Evolutionary conservation across 192 early-diverging fungal genomes (phyloP), one percentile per base, ranked within the genome.

Genomic region (Backusella australiensis): DNA sequence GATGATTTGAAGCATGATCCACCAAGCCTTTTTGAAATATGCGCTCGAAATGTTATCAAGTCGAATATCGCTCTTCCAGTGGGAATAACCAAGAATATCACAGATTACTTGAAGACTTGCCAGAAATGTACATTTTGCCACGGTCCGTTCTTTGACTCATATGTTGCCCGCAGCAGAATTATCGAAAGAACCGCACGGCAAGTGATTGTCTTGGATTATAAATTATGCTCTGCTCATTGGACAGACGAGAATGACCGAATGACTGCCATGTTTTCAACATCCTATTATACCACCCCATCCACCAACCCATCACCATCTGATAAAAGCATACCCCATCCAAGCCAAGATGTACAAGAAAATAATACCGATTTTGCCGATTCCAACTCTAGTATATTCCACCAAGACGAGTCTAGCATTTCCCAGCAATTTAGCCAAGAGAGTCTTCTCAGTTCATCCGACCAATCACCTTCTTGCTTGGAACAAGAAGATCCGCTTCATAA

Each of bases 191-290:
- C 77, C 12, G 85, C 86, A 1, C 74, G 83, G 29, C 80, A 82
- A 34, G 34, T 75, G 23, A 84, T 90, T 56, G 86, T 91, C 0
- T 75, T 93, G 21, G 93, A 94, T 80, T 93, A 94, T 77, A 77
- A 85, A 12, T 83, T 96, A 21, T 96, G 94, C 77, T 74, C 82
- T 34, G 86, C 92, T 5, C 94, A 96, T 82, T 96, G 94, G 92
- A 85, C 86, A 32, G 86, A 85, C 8, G 92, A 94, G n/a, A 67
- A 84, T 59, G 93, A 94, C 69, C 85, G 94, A 11, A 79, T 92
- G 34, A 80, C 83, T 41, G 69, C 85, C 23, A 53, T 95, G 69
- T 95, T 95, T 74, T 72, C 76, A 35, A 69, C 38, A 23, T 19
- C 68, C 2, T 69, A 23, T 69, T 35, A 38, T 69, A 35, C 19